Base-by-base conservation (phyloP, 345 rosid species). In the Erysimum cheiranthoides region DNA sequence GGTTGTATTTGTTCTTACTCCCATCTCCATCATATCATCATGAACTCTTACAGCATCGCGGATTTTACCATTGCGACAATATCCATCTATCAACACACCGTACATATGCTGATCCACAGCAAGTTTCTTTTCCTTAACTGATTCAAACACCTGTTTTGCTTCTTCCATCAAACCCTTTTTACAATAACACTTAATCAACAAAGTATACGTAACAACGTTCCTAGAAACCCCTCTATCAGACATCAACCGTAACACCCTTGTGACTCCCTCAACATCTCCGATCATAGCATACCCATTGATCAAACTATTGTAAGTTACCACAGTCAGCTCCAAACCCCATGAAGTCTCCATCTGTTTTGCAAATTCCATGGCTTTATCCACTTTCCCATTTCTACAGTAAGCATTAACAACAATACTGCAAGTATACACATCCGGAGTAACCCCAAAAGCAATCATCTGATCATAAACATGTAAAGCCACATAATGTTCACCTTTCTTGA, bases 1-100 rank as follows among this genome's bases (percentile, higher is more conserved):
- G 72, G 83, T 71, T 65, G 85, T 72, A 80, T 88, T 93, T 81
- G 91, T 84, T 68, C 76, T 79, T 78, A 93, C 61, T 38, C 96
- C 97, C 50, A 17, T 65, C 68, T 60, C 73, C 77, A 90, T 47
- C 96, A 93, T 87, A 75, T 81, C 85, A 61, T 85, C 79, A 70
- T 56, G 83, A 82, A 91, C 42, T 80, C 91, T 83, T 36, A 84
- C 18, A 71, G 96, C 96, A 74, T 84, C 88, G 42, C 57, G 56
- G 81, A 88, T 77, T 81, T 60, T 82, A 80, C 93, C 89, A 70
- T 64, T 51, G 36, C 77, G 87, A 80, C 91, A 90, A 61, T 88
- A 93, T 35, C 97, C 98, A 82, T 91, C 89, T 34, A 91, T 75
- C 88, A 93, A 78, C 35, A 85, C 87, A 71, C 97, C 91, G 18